These are phyloP conservation scores for Rhodotorula kratochvilovae DNA, from an alignment of 768 basidiomycete genomes.

Conservation along the genomic window DNA sequence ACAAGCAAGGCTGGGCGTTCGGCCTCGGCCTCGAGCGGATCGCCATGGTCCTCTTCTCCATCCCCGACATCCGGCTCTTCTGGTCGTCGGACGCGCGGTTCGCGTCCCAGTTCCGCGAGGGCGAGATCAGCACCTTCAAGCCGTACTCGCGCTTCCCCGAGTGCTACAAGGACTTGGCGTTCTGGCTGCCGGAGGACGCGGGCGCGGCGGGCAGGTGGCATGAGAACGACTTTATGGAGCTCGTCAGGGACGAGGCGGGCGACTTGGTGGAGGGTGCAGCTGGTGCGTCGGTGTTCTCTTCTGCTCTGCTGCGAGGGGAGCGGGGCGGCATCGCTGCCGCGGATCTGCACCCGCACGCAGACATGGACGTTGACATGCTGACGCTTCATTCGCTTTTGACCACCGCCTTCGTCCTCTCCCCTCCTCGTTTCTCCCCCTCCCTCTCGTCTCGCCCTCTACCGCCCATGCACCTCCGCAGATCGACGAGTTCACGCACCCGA, in stretches of 20 bases:
- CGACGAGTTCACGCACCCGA: slow-evolving; percentile 84
- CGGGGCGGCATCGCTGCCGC: too few relatives aligned
- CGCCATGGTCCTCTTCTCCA: slow-evolving; percentile 93
- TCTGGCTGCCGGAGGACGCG: slow-evolving; percentile 63
- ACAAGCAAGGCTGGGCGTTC: slow-evolving; percentile 96
- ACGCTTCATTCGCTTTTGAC: too few relatives aligned
- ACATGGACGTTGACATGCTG: too few relatives aligned
- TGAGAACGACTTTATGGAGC: slow-evolving; percentile 95
- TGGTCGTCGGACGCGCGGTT: slow-evolving; percentile 90
- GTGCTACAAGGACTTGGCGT: slow-evolving; percentile 90
- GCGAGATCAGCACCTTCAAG: slow-evolving; percentile 73
- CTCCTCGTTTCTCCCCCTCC: not conserved
- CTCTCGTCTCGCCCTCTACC: too few relatives aligned
- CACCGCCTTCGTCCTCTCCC: too few relatives aligned
- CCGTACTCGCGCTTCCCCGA: slow-evolving; percentile 79
- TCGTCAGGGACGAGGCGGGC: slow-evolving; percentile 85
- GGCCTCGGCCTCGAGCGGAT: slow-evolving; percentile 95
- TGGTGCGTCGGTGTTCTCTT: slow-evolving; percentile 55
- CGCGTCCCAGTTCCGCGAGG: slow-evolving; percentile 68
- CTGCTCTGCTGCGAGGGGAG: too few relatives aligned
- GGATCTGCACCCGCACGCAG: too few relatives aligned
- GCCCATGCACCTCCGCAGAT: too few relatives aligned
- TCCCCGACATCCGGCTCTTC: slow-evolving; percentile 96
- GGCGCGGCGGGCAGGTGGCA: slow-evolving; percentile 54
- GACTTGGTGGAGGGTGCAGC: slow-evolving; percentile 83